These are phyloP conservation scores for Sporothrix euskadiensis DNA, from an alignment of 2,329 filamentous ascomycete species.

Conservation along the genomic window DNA sequence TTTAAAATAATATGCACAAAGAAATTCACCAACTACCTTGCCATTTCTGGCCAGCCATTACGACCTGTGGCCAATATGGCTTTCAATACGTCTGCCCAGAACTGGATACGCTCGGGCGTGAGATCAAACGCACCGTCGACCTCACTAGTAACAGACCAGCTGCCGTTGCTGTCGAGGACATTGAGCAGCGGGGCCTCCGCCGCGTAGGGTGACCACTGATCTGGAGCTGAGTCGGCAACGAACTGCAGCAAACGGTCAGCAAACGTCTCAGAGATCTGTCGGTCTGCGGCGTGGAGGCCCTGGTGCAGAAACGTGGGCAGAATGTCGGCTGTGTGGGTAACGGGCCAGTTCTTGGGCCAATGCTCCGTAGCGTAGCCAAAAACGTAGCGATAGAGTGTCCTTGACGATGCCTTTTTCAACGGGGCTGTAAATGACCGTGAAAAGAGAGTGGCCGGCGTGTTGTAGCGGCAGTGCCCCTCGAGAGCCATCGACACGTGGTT, in stretches of 20 bases:
- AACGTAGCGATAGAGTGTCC: conserved; percentile 17
- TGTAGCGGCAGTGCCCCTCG: conserved; percentile 24
- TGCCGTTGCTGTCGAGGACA: neutral
- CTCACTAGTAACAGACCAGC: conserved; percentile 2
- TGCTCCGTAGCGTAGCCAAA: conserved; percentile 11
- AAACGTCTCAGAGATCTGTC: neutral
- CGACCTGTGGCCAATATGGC: conserved; percentile 13
- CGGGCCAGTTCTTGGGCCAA: conserved; percentile 17
- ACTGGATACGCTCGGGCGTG: neutral
- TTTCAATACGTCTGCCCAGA: conserved; percentile 17
- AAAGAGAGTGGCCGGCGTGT: conserved; percentile 4
- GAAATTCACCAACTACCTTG: neutral
- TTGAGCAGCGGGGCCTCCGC: conserved; percentile 1
- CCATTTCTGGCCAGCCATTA: conserved; percentile 15
- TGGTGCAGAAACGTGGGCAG: conserved; percentile 19
- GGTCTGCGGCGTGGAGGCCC: neutral
- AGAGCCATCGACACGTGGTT: conserved; percentile 15
- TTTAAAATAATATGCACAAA: no score
- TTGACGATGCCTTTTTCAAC: neutral
- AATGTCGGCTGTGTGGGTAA: conserved; percentile 22
- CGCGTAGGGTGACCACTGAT: neutral
- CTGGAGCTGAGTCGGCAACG: neutral
- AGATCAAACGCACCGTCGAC: neutral
- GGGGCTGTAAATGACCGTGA: neutral
- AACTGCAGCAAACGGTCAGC: conserved; percentile 15